phyloP scores from a whole-genome alignment of 2,329 filamentous ascomycete species.

The Apiospora aurea region DNA sequence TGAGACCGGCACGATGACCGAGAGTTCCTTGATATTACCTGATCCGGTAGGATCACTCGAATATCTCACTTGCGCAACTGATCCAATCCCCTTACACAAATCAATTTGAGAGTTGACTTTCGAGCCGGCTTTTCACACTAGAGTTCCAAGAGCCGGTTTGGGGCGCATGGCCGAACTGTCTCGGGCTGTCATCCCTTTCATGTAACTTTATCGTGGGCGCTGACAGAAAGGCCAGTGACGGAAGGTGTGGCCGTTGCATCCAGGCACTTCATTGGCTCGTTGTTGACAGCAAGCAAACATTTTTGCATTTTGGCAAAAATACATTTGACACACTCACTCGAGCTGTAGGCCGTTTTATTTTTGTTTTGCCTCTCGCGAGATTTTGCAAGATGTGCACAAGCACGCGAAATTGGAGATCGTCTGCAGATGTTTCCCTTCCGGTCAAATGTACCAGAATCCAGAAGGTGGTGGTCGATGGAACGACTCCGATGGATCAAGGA shows the following conservation, averaged over 20 bases:
- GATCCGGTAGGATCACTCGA: neutral
- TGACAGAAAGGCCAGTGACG: neutral
- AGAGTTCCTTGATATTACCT: neutral
- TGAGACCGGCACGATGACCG: neutral
- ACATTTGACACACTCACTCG: neutral
- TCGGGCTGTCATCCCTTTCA: slow-evolving; percentile 21
- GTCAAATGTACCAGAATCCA: neutral
- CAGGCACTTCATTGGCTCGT: neutral
- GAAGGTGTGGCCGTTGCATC: neutral
- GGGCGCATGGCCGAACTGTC: slow-evolving; percentile 8
- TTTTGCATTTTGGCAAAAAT: neutral
- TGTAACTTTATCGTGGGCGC: slow-evolving; percentile 17
- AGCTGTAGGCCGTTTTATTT: neutral
- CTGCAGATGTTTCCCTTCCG: neutral
- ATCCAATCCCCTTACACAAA: neutral
- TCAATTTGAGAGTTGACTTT: neutral
- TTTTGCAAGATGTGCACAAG: neutral
- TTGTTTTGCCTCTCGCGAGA: neutral
- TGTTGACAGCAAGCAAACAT: neutral
- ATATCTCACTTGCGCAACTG: neutral
- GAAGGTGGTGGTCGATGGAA: neutral
- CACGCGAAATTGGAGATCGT: neutral
- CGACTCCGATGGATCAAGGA: neutral
- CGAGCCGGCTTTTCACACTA: neutral
- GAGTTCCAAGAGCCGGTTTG: neutral